These are phyloP conservation scores for Hygrophoropsis aurantiaca DNA, from an alignment of 768 basidiomycete genomes.

Conservation along the genomic window DNA sequence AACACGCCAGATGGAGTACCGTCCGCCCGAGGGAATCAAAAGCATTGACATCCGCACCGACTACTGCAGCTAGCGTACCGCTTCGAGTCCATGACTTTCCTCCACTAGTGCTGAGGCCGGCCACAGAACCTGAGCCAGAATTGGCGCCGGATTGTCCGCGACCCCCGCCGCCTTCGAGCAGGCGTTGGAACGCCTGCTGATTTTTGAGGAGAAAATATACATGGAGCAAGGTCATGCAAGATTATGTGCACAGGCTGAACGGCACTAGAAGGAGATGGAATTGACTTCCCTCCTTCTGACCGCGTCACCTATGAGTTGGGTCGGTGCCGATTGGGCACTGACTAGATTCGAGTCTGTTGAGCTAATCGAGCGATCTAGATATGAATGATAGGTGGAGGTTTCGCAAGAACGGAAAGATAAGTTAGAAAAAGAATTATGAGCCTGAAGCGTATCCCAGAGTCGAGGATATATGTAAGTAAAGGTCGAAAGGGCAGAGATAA, in stretches of 20 bases:
- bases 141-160: slow-evolving; percentile 29
- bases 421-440: neutral
- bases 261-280: slow-evolving; percentile 21
- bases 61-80: slow-evolving; percentile 33
- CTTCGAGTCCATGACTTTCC: slow-evolving; percentile 59
- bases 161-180: slow-evolving; percentile 55
- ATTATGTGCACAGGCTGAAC: slow-evolving; percentile 13
- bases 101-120: slow-evolving; percentile 43
- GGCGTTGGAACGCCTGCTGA: slow-evolving; percentile 74
- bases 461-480: no score
- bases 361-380: no score
- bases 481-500: no score
- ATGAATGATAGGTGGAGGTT: no score
- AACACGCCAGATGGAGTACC: slow-evolving; percentile 79
- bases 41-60: slow-evolving; percentile 62
- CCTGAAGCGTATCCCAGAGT: no score
- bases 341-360: neutral
- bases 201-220: slow-evolving; percentile 67
- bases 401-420: neutral
- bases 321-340: slow-evolving; percentile 16
- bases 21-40: slow-evolving; percentile 72
- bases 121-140: slow-evolving; percentile 15
- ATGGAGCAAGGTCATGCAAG: slow-evolving; percentile 81
- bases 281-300: slow-evolving; percentile 25
- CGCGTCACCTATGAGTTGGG: slow-evolving; percentile 14